Evolutionary conservation across 352 stramenopile genomes (phyloP), one percentile per base, ranked within the genome.

Genomic region (Plasmopara halstedii): DNA sequence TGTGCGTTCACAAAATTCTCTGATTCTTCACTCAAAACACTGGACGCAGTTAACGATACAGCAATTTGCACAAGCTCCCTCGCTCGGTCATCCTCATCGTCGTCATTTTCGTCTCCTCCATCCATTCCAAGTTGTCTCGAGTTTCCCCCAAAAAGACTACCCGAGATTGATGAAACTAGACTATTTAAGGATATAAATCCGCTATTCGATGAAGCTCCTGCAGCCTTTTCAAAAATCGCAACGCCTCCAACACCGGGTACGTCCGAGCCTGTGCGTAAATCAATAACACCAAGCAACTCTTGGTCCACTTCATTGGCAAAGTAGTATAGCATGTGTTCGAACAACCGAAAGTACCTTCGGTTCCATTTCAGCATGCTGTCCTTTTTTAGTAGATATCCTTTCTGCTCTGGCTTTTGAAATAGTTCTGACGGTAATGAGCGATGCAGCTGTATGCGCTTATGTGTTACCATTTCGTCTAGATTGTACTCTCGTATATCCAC

Each of bases 311-410:
- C 79, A n/a, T 70, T 86, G 14, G 73, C 67, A 42, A 94, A 94
- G 53, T 93, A 94, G 62, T 91, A 94, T 21, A 94, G 46, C 77
- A 92, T 92, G 50, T 88, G 70, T 35, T 89, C 79, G 44, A 90
- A 89, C 40, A 94, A 49, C 6, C 83, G 76, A 43, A 94, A 94
- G 49, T 93, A 94, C 46, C 83, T 83, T 46, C 87, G 83, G 54
- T 86, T 88, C 83, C 83, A 94, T 66, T 93, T 91, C 25, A 94
- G 73, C 54, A 90, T 64, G 35, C 83, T 92, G 63, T 94, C 83
- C 33, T 93, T 94, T 53, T 90, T 89, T 8, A 89, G 56, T 42
- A 94, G 31, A 27, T 83, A 87, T 15, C 81, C 83, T 38, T 89
- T 84, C 33, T 88, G 63, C 31, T 90, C 78, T 1, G 80, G 81